These are phyloP conservation scores for Suhomyces yuchorum DNA, from an alignment of 1,139 yeast species.

Conservation along the genomic window DNA sequence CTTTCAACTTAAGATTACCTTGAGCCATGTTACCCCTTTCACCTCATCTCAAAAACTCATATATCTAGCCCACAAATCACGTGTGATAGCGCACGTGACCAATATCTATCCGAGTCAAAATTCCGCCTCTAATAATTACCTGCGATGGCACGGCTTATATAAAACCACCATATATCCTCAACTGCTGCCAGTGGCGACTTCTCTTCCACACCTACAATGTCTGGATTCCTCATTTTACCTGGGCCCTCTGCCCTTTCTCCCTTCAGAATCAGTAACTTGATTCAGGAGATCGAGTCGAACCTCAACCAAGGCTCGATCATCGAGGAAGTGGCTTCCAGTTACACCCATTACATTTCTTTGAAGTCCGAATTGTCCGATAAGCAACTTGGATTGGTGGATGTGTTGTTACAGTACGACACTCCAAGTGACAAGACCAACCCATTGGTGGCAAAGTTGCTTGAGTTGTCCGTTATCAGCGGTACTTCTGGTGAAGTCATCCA, in stretches of 20 bases:
- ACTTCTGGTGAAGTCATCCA: constrained; percentile 30
- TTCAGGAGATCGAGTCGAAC: constrained; percentile 70
- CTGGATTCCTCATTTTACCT: constrained; percentile 59
- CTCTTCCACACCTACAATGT: constrained; percentile 10
- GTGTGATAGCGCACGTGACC: too few relatives aligned
- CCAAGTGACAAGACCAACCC: constrained; percentile 58
- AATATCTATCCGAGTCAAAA: constrained; percentile 8
- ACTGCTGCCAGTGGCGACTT: constrained; percentile 1
- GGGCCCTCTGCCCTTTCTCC: constrained; percentile 91
- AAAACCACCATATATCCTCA: constrained; percentile 2
- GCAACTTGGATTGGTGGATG: constrained; percentile 52
- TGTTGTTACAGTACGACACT: constrained; percentile 74
- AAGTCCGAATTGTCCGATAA: constrained; percentile 36
- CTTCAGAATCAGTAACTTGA: constrained; percentile 76
- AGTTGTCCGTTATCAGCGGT: constrained; percentile 30
- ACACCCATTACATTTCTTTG: constrained; percentile 78
- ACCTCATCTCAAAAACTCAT: constrained; percentile 10
- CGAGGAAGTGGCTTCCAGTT: constrained; percentile 69
- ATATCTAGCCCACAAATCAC: too few relatives aligned
- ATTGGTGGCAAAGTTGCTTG: constrained; percentile 48
- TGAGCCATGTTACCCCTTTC: constrained; percentile 49
- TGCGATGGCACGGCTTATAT: constrained; percentile 12
- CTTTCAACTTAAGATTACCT: constrained; percentile 52
- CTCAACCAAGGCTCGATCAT: constrained; percentile 64
- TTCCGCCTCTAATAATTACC: constrained; percentile 2